Evolutionary conservation across 441 rosid species (phyloP).

Genomic region (Populus hybrid): DNA sequence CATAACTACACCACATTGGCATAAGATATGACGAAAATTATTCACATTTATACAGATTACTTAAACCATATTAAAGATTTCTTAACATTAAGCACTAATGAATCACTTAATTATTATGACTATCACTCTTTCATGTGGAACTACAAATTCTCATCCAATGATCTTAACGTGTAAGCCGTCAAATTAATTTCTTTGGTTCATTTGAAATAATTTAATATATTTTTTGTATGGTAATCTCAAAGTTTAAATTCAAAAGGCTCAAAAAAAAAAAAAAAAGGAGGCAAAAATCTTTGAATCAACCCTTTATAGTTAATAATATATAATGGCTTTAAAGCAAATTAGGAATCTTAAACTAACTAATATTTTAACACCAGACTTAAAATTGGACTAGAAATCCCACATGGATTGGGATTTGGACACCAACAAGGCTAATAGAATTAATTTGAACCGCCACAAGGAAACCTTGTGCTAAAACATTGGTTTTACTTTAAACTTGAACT

Average conservation of each 20-base stretch:
- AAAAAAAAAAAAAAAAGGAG: background rate
- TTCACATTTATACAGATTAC: too few relatives aligned
- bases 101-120: too few relatives aligned
- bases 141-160: too few relatives aligned
- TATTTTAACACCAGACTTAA: background rate
- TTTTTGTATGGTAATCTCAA: background rate
- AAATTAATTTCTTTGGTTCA: too few relatives aligned
- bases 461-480: background rate
- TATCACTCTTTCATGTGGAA: too few relatives aligned
- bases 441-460: background rate
- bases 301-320: background rate
- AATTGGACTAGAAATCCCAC: background rate
- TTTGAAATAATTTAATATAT: too few relatives aligned
- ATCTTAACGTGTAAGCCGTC: too few relatives aligned
- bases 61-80: too few relatives aligned
- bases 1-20: too few relatives aligned
- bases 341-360: background rate
- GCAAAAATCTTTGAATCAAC: background rate
- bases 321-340: background rate
- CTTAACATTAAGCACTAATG: too few relatives aligned
- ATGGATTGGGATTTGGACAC: background rate
- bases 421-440: background rate
- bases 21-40: too few relatives aligned
- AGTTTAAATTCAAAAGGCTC: too few relatives aligned
- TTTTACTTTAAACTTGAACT: background rate